phyloP scores from a whole-genome alignment of 768 basidiomycete genomes.

The Pulveroboletus sp. region DNA sequence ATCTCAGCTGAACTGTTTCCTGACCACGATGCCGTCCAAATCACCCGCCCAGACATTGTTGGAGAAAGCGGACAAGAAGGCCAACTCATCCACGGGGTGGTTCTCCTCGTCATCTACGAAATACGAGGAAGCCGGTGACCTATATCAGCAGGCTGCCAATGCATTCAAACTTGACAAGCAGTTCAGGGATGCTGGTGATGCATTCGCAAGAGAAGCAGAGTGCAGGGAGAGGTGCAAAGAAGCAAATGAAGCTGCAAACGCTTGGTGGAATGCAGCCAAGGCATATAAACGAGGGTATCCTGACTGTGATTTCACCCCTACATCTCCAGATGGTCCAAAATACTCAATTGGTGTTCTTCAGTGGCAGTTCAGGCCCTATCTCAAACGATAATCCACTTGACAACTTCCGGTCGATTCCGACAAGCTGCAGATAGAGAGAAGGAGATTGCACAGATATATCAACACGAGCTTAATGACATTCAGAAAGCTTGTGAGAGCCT shows the following conservation, averaged over 20 bases:
- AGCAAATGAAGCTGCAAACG: constrained; percentile 92
- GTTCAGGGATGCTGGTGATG: constrained; percentile 90
- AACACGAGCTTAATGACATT: constrained; percentile 78
- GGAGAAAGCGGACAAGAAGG: constrained; percentile 93
- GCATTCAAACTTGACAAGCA: constrained; percentile 88
- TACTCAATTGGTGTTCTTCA: constrained; percentile 32
- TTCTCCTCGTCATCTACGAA: constrained; percentile 82
- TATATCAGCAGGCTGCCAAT: constrained; percentile 94
- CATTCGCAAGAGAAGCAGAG: constrained; percentile 91
- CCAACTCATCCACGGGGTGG: constrained; percentile 80
- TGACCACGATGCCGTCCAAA: constrained; percentile 61
- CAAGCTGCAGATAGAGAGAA: constrained; percentile 99
- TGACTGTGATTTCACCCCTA: constrained; percentile 59
- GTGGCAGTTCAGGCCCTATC: constrained; percentile 88
- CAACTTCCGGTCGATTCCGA: constrained; percentile 83
- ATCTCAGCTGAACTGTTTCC: not conserved
- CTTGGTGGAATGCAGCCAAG: constrained; percentile 98
- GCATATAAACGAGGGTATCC: constrained; percentile 88
- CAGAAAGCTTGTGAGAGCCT: constrained; percentile 89
- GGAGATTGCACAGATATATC: constrained; percentile 91
- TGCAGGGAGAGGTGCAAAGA: constrained; percentile 89
- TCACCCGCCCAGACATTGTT: constrained; percentile 73
- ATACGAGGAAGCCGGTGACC: constrained; percentile 93
- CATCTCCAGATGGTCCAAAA: not conserved
- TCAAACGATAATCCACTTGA: constrained; percentile 82